A percentile compares a stretch with the other conserved stretches of the same genome.
Evolutionary conservation across 345 rosid species (phyloP).

Genomic region (Eucalyptus marginata): DNA sequence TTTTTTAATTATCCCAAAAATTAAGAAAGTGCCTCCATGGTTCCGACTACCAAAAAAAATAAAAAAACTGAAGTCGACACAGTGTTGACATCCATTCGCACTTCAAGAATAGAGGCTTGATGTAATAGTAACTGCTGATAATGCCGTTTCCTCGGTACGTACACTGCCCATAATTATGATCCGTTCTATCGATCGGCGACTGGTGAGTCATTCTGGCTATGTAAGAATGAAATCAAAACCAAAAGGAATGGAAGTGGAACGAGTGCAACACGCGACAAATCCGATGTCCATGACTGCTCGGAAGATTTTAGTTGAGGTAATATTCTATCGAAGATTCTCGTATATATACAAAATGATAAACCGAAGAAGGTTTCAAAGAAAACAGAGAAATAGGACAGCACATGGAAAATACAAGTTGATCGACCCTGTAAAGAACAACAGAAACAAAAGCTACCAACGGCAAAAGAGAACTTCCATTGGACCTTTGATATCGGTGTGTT

Average conservation of each 20-base stretch:
- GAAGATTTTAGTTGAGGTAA: neutral
- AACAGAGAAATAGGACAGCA: neutral
- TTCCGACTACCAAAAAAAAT: accelerated
- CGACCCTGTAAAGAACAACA: neutral
- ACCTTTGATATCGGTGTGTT: neutral
- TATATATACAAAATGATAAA: neutral
- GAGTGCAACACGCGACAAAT: neutral
- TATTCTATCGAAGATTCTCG: neutral
- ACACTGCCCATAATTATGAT: neutral
- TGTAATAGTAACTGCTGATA: neutral
- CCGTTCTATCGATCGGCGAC: neutral
- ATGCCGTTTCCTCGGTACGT: neutral
- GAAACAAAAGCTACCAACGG: neutral
- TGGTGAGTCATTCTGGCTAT: neutral
- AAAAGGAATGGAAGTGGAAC: neutral
- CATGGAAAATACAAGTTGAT: neutral
- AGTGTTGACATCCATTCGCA: too few species aligned
- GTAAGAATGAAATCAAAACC: neutral
- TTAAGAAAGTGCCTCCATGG: neutral
- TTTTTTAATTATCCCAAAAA: neutral
- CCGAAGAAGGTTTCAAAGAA: neutral
- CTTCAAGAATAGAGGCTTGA: neutral
- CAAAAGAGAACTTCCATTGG: neutral
- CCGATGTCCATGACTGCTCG: neutral
- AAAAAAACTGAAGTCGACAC: neutral